A percentile compares a stretch with the other conserved stretches of the same genome.
Conservation (phyloP, 805 yeast species). For the Wickerhamomyces bisporus region DNA sequence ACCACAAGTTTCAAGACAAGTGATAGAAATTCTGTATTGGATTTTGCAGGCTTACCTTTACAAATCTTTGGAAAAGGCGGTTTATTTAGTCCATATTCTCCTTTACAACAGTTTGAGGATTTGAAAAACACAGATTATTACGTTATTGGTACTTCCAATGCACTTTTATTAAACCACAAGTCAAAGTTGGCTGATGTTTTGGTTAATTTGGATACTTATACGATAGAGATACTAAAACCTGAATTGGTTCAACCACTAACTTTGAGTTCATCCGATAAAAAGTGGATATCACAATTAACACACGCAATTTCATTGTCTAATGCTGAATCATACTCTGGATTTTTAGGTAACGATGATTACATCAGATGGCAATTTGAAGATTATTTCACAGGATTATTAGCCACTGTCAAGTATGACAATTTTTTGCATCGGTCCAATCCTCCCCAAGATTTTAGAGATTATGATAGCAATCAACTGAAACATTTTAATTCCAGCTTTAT, state of each 20-base stretch:
- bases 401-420: constrained; percentile 65
- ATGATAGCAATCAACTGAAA: constrained; percentile 29
- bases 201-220: constrained; percentile 55
- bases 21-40: constrained; percentile 69
- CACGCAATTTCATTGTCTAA: constrained; percentile 36
- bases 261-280: constrained; percentile 59
- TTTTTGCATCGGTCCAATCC: constrained; percentile 40
- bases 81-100: constrained; percentile 89
- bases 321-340: constrained; percentile 42
- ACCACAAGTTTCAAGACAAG: constrained; percentile 71
- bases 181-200: constrained; percentile 60
- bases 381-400: constrained; percentile 69
- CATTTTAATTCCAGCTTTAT: constrained; percentile 44
- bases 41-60: constrained; percentile 83
- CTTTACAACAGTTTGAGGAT: constrained; percentile 84
- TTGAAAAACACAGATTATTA: constrained; percentile 59
- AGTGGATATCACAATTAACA: constrained; percentile 61
- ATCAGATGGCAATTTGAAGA: constrained; percentile 87
- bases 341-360: constrained; percentile 79
- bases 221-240: constrained; percentile 42
- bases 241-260: constrained; percentile 39
- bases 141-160: constrained; percentile 84
- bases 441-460: constrained; percentile 27
- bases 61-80: constrained; percentile 83
- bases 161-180: constrained; percentile 65